These are phyloP conservation scores for Amanita phalloides DNA, from an alignment of 768 basidiomycete genomes.

Conservation along the genomic window DNA sequence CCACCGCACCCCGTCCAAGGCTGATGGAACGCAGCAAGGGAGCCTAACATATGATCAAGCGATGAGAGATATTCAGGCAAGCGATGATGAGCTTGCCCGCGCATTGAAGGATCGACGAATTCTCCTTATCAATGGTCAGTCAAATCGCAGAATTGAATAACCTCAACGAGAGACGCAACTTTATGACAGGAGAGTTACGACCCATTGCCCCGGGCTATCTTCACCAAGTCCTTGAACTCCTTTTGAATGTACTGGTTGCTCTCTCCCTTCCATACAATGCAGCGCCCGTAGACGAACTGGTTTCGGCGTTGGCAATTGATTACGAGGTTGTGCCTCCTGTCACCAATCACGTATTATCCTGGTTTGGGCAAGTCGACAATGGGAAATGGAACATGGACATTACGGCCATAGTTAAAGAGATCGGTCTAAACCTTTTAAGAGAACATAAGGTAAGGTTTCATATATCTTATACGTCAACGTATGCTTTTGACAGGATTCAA, in stretches of 20 bases:
- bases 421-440: slow-evolving; percentile 69
- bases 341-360: slow-evolving; percentile 60
- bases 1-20: not conserved
- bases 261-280: slow-evolving; percentile 39
- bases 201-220: slow-evolving; percentile 64
- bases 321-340: slow-evolving; percentile 59
- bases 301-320: slow-evolving; percentile 52
- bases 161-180: not conserved
- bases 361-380: slow-evolving; percentile 62
- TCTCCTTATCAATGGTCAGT: slow-evolving; percentile 57
- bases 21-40: not conserved
- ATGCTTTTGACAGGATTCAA: not conserved
- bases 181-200: slow-evolving; percentile 50
- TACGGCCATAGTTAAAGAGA: slow-evolving; percentile 50
- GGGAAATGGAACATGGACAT: slow-evolving; percentile 61
- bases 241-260: slow-evolving; percentile 68
- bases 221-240: slow-evolving; percentile 56
- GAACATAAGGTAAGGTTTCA: slow-evolving; percentile 35
- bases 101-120: slow-evolving; percentile 64
- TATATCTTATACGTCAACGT: not conserved
- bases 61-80: slow-evolving; percentile 63
- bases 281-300: slow-evolving; percentile 49
- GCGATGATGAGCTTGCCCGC: slow-evolving; percentile 57
- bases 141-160: not conserved
- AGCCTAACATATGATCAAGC: slow-evolving; percentile 53